Conservation (phyloP, 2,329 filamentous ascomycete genomes). For the Microdochium bolleyi region DNA sequence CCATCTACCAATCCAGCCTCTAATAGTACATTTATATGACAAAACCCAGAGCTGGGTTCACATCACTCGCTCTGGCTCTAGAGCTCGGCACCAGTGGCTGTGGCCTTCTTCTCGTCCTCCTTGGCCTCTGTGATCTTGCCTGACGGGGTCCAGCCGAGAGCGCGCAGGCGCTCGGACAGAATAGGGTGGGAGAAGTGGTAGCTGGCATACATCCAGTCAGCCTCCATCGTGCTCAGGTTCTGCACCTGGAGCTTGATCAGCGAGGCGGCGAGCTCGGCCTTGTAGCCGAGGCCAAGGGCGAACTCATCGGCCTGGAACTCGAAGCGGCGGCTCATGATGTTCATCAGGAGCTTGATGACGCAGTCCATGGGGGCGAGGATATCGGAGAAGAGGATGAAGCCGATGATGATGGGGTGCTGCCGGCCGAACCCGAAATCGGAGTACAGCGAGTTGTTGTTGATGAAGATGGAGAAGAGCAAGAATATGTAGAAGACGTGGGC, state of each 20-base stretch:
- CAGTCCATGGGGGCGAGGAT: conserved; percentile 91
- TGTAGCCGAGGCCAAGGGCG: conserved; percentile 76
- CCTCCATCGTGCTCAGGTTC: conserved; percentile 97
- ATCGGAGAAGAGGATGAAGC: conserved; percentile 95
- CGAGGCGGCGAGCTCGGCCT: conserved; percentile 72
- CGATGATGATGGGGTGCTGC: conserved; percentile 86
- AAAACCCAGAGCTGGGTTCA: too few relatives aligned
- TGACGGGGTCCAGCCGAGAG: conserved; percentile 76
- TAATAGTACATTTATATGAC: too few relatives aligned
- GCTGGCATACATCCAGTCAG: conserved; percentile 95
- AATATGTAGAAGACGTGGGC: conserved; percentile 96
- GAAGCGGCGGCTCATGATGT: conserved; percentile 86
- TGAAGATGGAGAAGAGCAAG: conserved; percentile 90
- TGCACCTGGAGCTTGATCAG: conserved; percentile 97
- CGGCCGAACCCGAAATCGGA: conserved; percentile 80
- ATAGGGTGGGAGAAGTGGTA: conserved; percentile 99
- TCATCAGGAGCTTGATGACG: conserved; percentile 92
- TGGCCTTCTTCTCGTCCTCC: conserved; percentile 23
- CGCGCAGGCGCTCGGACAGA: conserved; percentile 83
- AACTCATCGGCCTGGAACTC: conserved; percentile 96
- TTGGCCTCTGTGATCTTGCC: conserved; percentile 44
- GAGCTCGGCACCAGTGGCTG: neutral
- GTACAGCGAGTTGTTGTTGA: conserved; percentile 91
- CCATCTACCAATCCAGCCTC: too few relatives aligned
- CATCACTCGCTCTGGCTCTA: neutral